Evolutionary conservation across 257 asterid genomes (phyloP), one percentile per base, ranked within the genome.

Genomic region (Solanum habrochaites): DNA sequence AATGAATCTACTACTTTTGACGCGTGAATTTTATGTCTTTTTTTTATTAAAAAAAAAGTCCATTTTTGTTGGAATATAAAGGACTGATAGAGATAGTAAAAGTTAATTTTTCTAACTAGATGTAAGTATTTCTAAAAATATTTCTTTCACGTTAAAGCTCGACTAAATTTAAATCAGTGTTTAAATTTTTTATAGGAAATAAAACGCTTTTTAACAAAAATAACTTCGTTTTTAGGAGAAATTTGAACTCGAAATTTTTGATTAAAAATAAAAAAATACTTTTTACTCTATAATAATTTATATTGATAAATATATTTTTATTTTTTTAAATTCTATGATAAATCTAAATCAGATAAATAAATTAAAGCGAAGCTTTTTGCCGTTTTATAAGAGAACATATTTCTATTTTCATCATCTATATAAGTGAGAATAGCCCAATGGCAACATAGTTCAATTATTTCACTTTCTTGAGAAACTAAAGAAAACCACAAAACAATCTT

Each of bases 11-110:
- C n/a, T n/a, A n/a, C n/a, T n/a, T n/a, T n/a, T n/a, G 73, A 83
- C 90, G 88, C 83, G 88, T 75, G 80, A 86, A 37, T 72, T 47
- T 64, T 40, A 35, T 16, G 14, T 13, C 7, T 52, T 6, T 52
- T 52, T 35, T 35, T 35, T 5, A 5, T 5, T 35, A 5, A 1
- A 6, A 37, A 35, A 5, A 37, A 37, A 25, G 25, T 40, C 12
- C 9, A 25, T 77, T 43, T 27, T 77, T 43, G 15, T 78, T 43
- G 62, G 39, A 77, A 74, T 5, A 23, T 74, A 74, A 39, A 42
- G 37, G 7, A 73, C 32, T 42, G 58, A 45, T 25, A 25, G n/a
- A 7, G 64, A 78, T 25, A 25, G 10, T 21, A 13, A 42, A 77
- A 56, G 13, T 2, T 11, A 56, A 18, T 23, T 21, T 40, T 7